These are phyloP conservation scores for Fusarium sp. DNA, from an alignment of 2,329 filamentous ascomycete genomes.

Conservation along the genomic window DNA sequence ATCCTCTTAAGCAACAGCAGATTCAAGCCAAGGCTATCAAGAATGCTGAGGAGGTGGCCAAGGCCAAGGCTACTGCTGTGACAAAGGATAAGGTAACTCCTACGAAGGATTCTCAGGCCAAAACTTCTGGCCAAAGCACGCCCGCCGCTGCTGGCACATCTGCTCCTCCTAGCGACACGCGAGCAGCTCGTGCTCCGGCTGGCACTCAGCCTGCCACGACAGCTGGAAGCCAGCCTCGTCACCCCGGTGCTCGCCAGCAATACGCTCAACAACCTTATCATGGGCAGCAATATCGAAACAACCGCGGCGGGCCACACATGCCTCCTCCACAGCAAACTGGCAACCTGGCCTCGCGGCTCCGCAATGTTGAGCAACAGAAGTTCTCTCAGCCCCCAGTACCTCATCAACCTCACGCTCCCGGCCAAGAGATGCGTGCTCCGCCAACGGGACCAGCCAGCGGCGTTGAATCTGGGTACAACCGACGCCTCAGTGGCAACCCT, in stretches of 20 bases:
- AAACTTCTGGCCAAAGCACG: slow-evolving; percentile 47
- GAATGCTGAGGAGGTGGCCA: slow-evolving; percentile 74
- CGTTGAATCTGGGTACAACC: slow-evolving; percentile 64
- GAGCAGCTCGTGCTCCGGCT: slow-evolving; percentile 52
- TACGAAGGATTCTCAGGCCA: slow-evolving; percentile 61
- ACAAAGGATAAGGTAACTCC: slow-evolving; percentile 58
- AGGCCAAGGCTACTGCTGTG: slow-evolving; percentile 64
- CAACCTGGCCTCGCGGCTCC: slow-evolving; percentile 63
- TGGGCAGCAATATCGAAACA: slow-evolving; percentile 61
- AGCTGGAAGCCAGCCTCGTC: slow-evolving; percentile 55
- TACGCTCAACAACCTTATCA: slow-evolving; percentile 62
- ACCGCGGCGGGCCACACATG: slow-evolving; percentile 59
- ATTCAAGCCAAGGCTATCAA: slow-evolving; percentile 90
- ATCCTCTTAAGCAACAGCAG: slow-evolving; percentile 91
- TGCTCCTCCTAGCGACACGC: slow-evolving; percentile 45
- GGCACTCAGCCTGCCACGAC: slow-evolving; percentile 50
- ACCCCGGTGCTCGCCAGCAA: slow-evolving; percentile 61
- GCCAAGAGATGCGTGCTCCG: slow-evolving; percentile 76
- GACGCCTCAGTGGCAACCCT: slow-evolving; percentile 64
- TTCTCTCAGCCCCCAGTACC: slow-evolving; percentile 57
- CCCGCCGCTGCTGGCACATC: slow-evolving; percentile 34
- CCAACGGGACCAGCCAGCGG: slow-evolving; percentile 78
- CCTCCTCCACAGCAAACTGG: slow-evolving; percentile 58
- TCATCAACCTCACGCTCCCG: slow-evolving; percentile 63
- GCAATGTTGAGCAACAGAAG: slow-evolving; percentile 65